Base-by-base conservation (phyloP, 768 basidiomycete genomes). In the Russula virescens region DNA sequence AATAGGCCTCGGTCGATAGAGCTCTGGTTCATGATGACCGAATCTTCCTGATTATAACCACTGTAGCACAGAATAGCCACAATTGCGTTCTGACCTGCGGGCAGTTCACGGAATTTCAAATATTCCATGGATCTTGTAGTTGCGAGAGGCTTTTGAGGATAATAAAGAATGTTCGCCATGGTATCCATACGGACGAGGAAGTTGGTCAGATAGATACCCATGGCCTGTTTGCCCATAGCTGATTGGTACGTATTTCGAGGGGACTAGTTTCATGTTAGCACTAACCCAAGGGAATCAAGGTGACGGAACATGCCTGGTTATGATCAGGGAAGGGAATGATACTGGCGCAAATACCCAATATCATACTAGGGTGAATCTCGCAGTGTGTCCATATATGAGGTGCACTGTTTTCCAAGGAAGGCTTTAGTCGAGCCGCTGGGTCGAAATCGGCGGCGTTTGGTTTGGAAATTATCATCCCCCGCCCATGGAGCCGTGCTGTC, bases 261-360 rank as follows among this genome's bases (percentile, higher is more conserved):
- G 62, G 96, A 99, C 92, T 98, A 66, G n/a, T 10, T 21, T 58
- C 34, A 68, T 60, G 64, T 51, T 64, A 45, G 34, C 45, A 49
- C 52, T 4, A 26, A 26, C 43, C 43, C 55, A 2, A 23, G 58
- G 5, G 42, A 26, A 52, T 42, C 42, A 31, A 16, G 11, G 55
- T 35, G n/a, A 46, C 6, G 31, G 31, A 47, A 75, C 85, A 64
- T 72, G 92, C 94, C 81, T 97, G 96, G 70, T 99, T 99, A 75
- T 99, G 96, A 75, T 99, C 97, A 18, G 97, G 96, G 88, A 99
- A 99, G 14, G 96, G 96, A 74, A 99, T 97, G 72, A 99, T 99
- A 76, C 91, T 94, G 2, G 96, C 96, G 72, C 96, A 98, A 63
- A 99, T 93, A 64, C 96, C 96, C 57, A 99, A 81, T 66, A 99